Base-by-base conservation (phyloP, 2,329 filamentous ascomycete species). In the Fusarium hainanense region DNA sequence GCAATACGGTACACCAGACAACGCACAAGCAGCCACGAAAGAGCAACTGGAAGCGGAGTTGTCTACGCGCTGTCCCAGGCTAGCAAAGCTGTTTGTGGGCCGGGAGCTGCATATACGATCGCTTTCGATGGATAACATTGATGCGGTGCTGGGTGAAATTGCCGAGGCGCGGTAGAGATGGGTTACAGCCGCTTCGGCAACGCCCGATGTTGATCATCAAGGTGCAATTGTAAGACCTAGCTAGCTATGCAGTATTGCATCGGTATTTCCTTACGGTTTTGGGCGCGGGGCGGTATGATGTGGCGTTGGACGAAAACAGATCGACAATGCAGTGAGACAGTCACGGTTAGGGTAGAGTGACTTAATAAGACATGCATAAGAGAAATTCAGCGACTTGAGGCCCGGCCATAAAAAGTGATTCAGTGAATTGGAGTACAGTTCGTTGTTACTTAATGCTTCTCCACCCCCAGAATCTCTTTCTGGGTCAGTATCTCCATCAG, bases 121-220 rank as follows among this genome's bases (percentile, higher is more conserved):
- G 4, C 27, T 67, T 11, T 55, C 62, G 1, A 67, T 66, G 61
- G 63, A 67, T 3, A 66, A 27, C 25, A 66, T 66, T 1, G 61
- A 66, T 34, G 23, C 6, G 3, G 61, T 66, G 23, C 55, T 66
- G 16, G 27, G 47, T 6, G 63, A 66, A 20, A 66, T 66, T 23
- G 62, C 50, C 5, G 55, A 61, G 25, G 43, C 44, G 13, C 27
- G 43, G 18, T 65, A 64, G 8, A 7, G 10, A 8, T 20, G 27
- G 21, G 16, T 5, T 16, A 42, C 27, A 23, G 21, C 11, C n/a
- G 18, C 32, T 34, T 32, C 32, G 21, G 32, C 13, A 9, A 27
- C 21, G 23, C 9, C 32, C 18, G 21, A 41, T 37, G 18, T 34
- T 13, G 18, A 9, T 12, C 7, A 9, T 3, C 16, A 23, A 13